Base-by-base conservation (phyloP, 176 grass and related monocot species). In the Musa acuminata region DNA sequence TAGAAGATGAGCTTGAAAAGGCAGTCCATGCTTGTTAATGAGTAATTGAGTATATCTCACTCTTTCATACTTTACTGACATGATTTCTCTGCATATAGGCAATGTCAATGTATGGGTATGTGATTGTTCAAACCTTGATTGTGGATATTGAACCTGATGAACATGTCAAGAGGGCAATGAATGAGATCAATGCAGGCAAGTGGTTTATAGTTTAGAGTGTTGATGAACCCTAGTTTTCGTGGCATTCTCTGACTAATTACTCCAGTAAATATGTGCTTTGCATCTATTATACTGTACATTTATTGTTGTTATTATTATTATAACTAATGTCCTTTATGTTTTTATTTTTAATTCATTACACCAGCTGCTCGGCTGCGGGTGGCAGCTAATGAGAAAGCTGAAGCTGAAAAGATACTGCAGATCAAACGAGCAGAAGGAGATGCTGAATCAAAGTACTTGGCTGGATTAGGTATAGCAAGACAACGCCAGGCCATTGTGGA, bases 1-100 rank as follows among this genome's bases (percentile, higher is more conserved):
- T 70, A 50, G 67, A 70, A 51, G 67, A 70, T n/a, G 67, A 70
- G 11, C 67, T 70, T 70, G 67, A 70, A 48, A 70, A 70, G 67
- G 67, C 21, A 65, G 8, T 60, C n/a, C n/a, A 19, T n/a, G 16
- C 16, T 60, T 19, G 7, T 60, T 60, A 17, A 60, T 60, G 17
- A 60, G 14, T 60, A n/a, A 60, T 60, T 60, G 4, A 60, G 57
- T 14, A 60, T n/a, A 60, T 60, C 1, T 60, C 57, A n/a, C 13
- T 60, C 16, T 60, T 43, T 19, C 20, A n/a, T 60, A 19, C 57
- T 60, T 60, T 21, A 8, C 8, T 60, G 16, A 13, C 67, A n/a
- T 19, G 35, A 48, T 17, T 50, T 50, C 17, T 51, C 9, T 50
- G 35, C 19, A 11, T 20, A 13, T 50, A 70, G 67, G 67, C 67